These are phyloP conservation scores for Phytopythium mirpurense DNA, from an alignment of 352 stramenopile genomes.

Conservation along the genomic window DNA sequence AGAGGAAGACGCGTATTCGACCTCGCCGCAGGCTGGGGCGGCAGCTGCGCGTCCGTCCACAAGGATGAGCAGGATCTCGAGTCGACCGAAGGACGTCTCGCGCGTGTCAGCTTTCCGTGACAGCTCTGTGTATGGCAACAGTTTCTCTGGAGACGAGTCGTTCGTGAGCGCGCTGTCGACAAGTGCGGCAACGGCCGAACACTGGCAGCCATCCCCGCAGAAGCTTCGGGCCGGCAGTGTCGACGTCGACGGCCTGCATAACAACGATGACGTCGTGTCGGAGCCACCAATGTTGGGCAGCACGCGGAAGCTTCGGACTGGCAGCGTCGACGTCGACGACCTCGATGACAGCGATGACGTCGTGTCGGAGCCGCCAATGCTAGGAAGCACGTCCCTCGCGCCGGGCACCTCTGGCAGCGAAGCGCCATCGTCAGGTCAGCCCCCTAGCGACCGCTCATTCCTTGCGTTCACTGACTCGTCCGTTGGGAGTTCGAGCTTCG, in stretches of 20 bases:
- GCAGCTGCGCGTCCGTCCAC: not conserved
- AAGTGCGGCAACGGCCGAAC: constrained; percentile 1
- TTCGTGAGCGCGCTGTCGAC: constrained; percentile 2
- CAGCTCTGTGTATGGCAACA: constrained; percentile 9
- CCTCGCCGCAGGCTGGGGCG: constrained; percentile 13
- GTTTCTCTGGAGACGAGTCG: constrained; percentile 8
- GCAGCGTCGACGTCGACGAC: constrained; percentile 30
- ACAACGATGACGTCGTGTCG: constrained; percentile 17
- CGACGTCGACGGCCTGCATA: constrained; percentile 26
- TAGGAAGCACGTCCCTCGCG: constrained; percentile 6
- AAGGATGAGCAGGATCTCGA: constrained; percentile 1
- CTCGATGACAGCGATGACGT: constrained; percentile 24
- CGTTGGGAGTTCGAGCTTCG: constrained; percentile 12
- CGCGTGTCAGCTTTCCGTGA: constrained; percentile 17
- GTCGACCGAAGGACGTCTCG: constrained; percentile 4
- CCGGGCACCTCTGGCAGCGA: not conserved
- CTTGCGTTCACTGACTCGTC: constrained; percentile 37
- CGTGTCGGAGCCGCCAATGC: constrained; percentile 9
- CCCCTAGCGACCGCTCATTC: constrained; percentile 28
- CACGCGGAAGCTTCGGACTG: constrained; percentile 20
- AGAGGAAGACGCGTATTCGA: constrained; percentile 17
- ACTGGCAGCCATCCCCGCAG: not conserved
- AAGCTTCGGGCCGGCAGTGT: constrained; percentile 27
- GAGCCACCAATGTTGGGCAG: constrained; percentile 7
- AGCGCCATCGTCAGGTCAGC: constrained; percentile 4